Base-by-base conservation (phyloP, 768 basidiomycete genomes). In the Omphalotus guepiniiformis region DNA sequence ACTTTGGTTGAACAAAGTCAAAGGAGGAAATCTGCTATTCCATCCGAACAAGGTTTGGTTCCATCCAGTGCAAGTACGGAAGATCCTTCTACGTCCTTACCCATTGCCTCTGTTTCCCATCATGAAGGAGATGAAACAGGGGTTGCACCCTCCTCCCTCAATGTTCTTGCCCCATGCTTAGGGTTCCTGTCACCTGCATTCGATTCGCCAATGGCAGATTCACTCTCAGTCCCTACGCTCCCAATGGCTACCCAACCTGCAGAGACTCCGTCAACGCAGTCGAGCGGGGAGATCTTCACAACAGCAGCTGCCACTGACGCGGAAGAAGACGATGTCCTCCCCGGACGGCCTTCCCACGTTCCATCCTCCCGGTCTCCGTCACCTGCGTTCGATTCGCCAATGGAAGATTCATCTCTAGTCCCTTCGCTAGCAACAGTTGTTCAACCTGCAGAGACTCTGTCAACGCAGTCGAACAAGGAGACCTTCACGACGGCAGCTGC, bases 321-420 rank as follows among this genome's bases (percentile, higher is more conserved):
- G 7, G 6, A 6, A 15, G 35, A 6, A 5, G 35, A 6, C 6
- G n/a, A 37, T 43, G 5, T 22, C 27, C 12, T 29, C 42, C n/a
- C 26, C 15, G 4, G 6, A 25, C 32, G 29, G 30, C 6, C n/a
- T n/a, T 36, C 43, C 23, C 43, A 45, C 18, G 43, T 45, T 19
- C 38, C 46, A 18, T 39, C 46, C 30, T 47, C 46, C 23, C 46
- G 38, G 4, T 37, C 16, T 39, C 28, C 46, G 9, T 47, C 25
- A 6, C 28, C 37, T 19, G 28, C 15, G 35, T 26, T 27, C 7
- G 28, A 25, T 23, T 13, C 42, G 16, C 29, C 42, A 23, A 16
- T 23, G 7, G 28, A 36, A 8, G 34, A 37, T n/a, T 11, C 32
- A 18, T 11, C 23, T 9, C 16, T 26, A 23, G 30, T 38, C 16